Evolutionary conservation across 2,329 filamentous ascomycete species (phyloP), one percentile per base, ranked within the genome.

Genomic region (Colletotrichum sublineola): DNA sequence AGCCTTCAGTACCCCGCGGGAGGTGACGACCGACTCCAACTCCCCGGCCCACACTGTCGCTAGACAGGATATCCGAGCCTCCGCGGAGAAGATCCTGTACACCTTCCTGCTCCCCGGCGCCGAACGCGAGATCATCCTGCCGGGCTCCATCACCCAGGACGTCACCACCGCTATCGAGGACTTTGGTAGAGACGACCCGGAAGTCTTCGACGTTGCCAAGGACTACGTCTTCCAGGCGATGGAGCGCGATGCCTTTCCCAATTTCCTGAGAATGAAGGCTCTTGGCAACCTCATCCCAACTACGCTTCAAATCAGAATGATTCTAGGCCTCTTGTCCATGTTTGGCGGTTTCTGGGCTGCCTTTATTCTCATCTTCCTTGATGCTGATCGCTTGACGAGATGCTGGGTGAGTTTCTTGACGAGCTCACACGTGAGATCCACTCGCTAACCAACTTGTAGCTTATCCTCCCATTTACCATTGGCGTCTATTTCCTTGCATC

Each of bases 221-320:
- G 96, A 99, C 84, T 99, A 98, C 81, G 96, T 98, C 74, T 99
- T 98, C 82, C 97, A 99, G 83, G 97, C 97, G 44, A 99, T 99
- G 96, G 97, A 99, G 84, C 91, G 97, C 68, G 96, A 99, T 84
- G 96, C 97, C n/a, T 99, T 97, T 80, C 96, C 97, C 0, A 96
- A 96, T 1, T 99, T 99, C 83, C 87, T 99, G 71, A 90, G 96
- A 79, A 94, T 94, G 84, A 98, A 98, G 84, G 96, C 96, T 3
- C 87, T 99, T 33, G 97, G 97, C 73, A 99, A 99, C 79, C 88
- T 99, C 18, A 96, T 99, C 38, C 96, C 96, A 3, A 91, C 96
- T 20, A 97, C 94, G 58, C 92, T 97, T 76, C 90, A 98, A 79
- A 87, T 97, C 76, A 90, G 96, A 66, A 86, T 98, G 63, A 94